Conservation (phyloP, 352 stramenopile species). For the Phytopythium oedochilum region DNA sequence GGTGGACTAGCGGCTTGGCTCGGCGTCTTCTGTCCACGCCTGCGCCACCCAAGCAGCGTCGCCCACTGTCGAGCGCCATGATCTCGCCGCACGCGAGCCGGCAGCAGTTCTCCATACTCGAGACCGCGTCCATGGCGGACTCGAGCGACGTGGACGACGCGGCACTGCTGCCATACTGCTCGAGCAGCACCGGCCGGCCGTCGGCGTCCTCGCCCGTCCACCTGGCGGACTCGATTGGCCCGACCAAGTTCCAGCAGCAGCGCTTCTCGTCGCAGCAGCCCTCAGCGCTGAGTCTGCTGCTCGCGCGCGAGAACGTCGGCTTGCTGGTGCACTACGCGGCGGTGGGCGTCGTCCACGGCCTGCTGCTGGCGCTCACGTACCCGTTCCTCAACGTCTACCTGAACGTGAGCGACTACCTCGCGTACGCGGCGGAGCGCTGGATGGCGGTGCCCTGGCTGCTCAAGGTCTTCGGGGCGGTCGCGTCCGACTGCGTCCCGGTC, state of each 20-base stretch:
- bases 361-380: conserved; percentile 53
- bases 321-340: conserved; percentile 53
- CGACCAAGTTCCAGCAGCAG: background rate
- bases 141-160: conserved; percentile 17
- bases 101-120: conserved; percentile 33
- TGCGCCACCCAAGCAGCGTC: no score
- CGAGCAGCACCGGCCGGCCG: conserved; percentile 10
- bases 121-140: conserved; percentile 21
- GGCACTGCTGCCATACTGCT: conserved; percentile 23
- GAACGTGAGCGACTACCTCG: conserved; percentile 67
- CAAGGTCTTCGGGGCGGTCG: conserved; percentile 45
- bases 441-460: conserved; percentile 54
- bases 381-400: conserved; percentile 72
- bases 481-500: conserved; percentile 48
- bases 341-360: conserved; percentile 42
- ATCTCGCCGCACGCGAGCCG: conserved; percentile 9
- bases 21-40: no score
- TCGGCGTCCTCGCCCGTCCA: conserved; percentile 22
- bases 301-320: conserved; percentile 32
- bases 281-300: conserved; percentile 12
- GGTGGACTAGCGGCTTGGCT: no score
- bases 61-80: background rate
- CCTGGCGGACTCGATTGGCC: conserved; percentile 20
- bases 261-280: background rate
- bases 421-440: conserved; percentile 41